These are phyloP conservation scores for Aurantiochytrium sp. DNA, from an alignment of 108 stramenopile species.

Conservation along the genomic window DNA sequence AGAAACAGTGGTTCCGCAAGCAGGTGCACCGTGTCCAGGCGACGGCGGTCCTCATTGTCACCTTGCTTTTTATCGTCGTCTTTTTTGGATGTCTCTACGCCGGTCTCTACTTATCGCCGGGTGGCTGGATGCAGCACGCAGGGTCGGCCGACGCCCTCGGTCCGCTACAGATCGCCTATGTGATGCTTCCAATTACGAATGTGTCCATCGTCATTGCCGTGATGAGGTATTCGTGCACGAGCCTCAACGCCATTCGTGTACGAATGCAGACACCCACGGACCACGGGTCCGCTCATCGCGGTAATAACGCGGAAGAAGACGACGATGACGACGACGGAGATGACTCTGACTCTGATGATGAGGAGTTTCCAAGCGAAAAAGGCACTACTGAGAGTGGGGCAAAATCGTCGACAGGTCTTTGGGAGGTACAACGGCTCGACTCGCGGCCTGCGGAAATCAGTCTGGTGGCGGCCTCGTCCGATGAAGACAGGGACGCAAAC, in stretches of 20 bases:
- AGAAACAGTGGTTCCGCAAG: neutral
- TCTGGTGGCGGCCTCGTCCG: too few relatives aligned
- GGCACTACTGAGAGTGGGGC: too few relatives aligned
- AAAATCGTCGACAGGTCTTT: too few relatives aligned
- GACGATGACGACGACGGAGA: too few relatives aligned
- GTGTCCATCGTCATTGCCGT: neutral
- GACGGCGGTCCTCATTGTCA: neutral
- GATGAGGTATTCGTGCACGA: neutral
- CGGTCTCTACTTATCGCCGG: neutral
- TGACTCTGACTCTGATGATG: too few relatives aligned
- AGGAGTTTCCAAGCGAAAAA: too few relatives aligned
- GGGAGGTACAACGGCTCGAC: too few relatives aligned
- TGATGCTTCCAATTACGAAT: neutral
- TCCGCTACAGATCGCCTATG: neutral
- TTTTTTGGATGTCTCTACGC: neutral
- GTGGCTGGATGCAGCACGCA: neutral
- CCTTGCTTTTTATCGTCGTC: neutral
- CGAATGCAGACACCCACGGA: neutral
- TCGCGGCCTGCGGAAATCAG: too few relatives aligned
- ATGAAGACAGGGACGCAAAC: too few relatives aligned
- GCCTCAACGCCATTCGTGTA: neutral
- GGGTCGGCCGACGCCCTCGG: neutral
- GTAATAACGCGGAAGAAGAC: too few relatives aligned
- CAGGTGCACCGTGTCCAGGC: neutral
- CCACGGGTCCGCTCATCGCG: too few relatives aligned